Percentiles rank a stretch among this genome's conserved stretches.
These are phyloP conservation scores for Fusarium sp. DNA, from an alignment of 2,329 filamentous ascomycete genomes.

Conservation along the genomic window DNA sequence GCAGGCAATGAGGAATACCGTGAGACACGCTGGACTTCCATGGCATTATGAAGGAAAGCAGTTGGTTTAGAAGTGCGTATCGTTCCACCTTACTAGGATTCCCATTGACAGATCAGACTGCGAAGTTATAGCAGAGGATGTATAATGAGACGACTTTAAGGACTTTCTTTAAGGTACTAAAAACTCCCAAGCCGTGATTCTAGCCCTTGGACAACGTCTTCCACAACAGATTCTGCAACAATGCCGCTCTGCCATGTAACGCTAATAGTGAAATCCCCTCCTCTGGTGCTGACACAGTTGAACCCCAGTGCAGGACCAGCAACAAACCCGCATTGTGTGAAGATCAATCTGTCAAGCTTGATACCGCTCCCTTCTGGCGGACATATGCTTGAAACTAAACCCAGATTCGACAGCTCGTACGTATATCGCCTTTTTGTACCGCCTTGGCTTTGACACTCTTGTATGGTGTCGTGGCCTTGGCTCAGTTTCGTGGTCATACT, in stretches of 20 bases:
- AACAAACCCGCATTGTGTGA: conserved; percentile 14
- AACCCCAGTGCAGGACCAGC: conserved; percentile 13
- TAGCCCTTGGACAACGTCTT: not conserved
- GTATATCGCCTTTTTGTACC: not conserved
- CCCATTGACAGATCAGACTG: not conserved
- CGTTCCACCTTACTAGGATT: accelerated
- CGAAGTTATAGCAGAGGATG: too few species aligned
- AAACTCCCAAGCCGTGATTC: not conserved
- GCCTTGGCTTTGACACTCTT: not conserved
- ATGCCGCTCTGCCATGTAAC: conserved; percentile 17
- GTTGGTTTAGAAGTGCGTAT: accelerated
- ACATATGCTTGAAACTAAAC: not conserved
- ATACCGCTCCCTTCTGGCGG: not conserved
- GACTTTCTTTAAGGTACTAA: accelerated
- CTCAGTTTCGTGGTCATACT: not conserved
- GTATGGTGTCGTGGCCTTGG: not conserved
- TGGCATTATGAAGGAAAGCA: too few species aligned
- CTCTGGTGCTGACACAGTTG: conserved; percentile 13
- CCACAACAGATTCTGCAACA: not conserved
- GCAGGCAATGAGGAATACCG: accelerated
- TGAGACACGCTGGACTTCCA: not conserved
- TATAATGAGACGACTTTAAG: too few species aligned
- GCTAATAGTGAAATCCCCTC: not conserved
- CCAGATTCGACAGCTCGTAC: conserved; percentile 28
- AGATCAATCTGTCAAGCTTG: not conserved